Evolutionary conservation across 176 grass and related monocot species (phyloP), one percentile per base, ranked within the genome.

Genomic region (Cymbopogon citratus): DNA sequence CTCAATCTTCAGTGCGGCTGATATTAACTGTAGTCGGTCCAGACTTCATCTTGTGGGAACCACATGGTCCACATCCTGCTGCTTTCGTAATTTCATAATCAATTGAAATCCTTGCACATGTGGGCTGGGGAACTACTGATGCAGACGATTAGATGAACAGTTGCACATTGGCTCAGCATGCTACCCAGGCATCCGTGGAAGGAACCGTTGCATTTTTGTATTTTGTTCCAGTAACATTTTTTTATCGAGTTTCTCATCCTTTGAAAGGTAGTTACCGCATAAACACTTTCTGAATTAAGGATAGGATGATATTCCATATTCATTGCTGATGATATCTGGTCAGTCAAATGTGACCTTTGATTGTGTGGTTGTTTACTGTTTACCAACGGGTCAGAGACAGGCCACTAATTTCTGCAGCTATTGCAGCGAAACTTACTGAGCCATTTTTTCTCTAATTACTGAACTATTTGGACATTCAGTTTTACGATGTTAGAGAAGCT

Each of bases 61-160:
- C 24, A 57, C 77, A 45, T 59, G n/a, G 63, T 67, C 33, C 44
- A 59, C 77, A 45, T 45, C 51, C 18, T 3, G 9, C 34, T 52
- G 8, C 44, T 65, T 73, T 54, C 19, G 45, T 80, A 72, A 73
- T 80, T 80, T 78, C 41, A 79, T 29, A 49, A 51, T 27, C 38
- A 23, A 73, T 31, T 73, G 24, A 21, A 65, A 57, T 45, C 14
- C 13, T 86, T 28, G 45, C 70, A 75, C 70, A 75, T 80, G 54
- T 80, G 34, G 34, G 56, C 18, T 25, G 26, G 33, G 62, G 14
- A 29, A 57, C 41, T 73, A 43, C 24, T n/a, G 29, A 28, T 38
- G 25, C 12, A 63, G 60, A n/a, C n/a, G n/a, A n/a, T n/a, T n/a
- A n/a, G n/a, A 63, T 63, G 60, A 26, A 28, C 60, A 63, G 2